Evolutionary conservation across 2,329 filamentous ascomycete genomes (phyloP).

Genomic region (Zelopaecilomyces penicillatus): DNA sequence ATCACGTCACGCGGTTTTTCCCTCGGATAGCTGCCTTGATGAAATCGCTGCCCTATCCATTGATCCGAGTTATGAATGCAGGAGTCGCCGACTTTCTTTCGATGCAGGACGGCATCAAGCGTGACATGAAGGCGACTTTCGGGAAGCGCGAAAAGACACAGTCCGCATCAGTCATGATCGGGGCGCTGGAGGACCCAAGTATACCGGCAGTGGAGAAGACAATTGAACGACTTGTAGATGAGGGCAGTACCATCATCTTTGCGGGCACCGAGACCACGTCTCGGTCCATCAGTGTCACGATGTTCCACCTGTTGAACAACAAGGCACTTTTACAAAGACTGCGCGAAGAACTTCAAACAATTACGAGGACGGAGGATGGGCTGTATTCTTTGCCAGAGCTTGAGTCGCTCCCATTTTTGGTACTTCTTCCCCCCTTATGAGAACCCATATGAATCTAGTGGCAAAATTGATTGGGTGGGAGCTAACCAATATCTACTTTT

Average conservation of each 20-base stretch:
- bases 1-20: too few relatives aligned
- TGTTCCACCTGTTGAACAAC: slow-evolving; percentile 7
- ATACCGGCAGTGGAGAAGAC: slow-evolving; percentile 3
- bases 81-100: slow-evolving; percentile 2
- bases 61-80: neutral
- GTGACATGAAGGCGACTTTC: neutral
- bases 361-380: neutral
- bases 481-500: too few relatives aligned
- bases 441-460: too few relatives aligned
- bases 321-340: slow-evolving; percentile 2
- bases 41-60: neutral
- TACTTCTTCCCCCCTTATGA: too few relatives aligned
- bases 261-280: slow-evolving; percentile 12
- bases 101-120: slow-evolving; percentile 2
- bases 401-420: neutral
- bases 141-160: neutral
- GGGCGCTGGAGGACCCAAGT: slow-evolving; percentile 1
- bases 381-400: slow-evolving; percentile 5
- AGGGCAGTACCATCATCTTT: slow-evolving; percentile 9
- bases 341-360: slow-evolving; percentile 2
- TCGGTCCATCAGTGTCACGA: slow-evolving; percentile 3
- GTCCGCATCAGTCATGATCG: neutral
- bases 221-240: slow-evolving; percentile 7
- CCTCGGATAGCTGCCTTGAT: too few relatives aligned
- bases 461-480: too few relatives aligned